Evolutionary conservation across 225 moss, liverwort and hornwort species (phyloP).

Genomic region (Pseudisothecium myosuroides): DNA sequence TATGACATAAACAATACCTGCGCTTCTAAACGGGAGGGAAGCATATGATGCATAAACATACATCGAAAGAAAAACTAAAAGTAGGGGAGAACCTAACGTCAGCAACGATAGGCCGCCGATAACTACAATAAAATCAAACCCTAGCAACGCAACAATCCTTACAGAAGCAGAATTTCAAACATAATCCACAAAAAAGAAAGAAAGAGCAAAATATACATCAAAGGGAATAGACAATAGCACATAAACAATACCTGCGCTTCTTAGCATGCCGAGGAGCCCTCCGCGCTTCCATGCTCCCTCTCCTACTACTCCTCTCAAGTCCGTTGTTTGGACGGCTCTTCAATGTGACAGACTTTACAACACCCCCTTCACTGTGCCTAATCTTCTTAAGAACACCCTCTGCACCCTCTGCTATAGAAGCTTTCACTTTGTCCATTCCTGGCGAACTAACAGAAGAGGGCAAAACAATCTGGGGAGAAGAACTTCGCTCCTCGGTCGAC

Average conservation of each 20-base stretch:
- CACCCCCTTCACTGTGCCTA: conserved; percentile 1
- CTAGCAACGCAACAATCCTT: not conserved
- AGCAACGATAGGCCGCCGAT: not conserved
- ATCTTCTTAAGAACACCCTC: conserved; percentile 8
- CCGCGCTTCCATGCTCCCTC: conserved; percentile 27
- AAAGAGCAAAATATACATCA: not conserved
- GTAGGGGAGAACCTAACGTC: not conserved
- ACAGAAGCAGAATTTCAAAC: not conserved
- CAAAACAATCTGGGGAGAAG: not conserved
- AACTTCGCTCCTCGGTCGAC: not conserved
- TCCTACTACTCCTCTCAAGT: conserved; percentile 18
- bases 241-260: conserved; percentile 34
- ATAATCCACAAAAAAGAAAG: not conserved
- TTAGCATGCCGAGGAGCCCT: conserved; percentile 36
- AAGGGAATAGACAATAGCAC: not conserved
- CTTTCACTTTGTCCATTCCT: not conserved
- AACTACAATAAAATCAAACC: not conserved
- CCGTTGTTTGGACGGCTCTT: conserved; percentile 14
- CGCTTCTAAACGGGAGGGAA: not conserved
- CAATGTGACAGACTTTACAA: not conserved
- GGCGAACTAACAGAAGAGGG: not conserved
- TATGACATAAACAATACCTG: too few species aligned
- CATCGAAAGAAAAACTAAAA: not conserved
- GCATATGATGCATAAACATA: not conserved
- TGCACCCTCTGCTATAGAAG: not conserved